Conservation (phyloP, 306 rosid genomes). For the Citrullus mucosospermus region DNA sequence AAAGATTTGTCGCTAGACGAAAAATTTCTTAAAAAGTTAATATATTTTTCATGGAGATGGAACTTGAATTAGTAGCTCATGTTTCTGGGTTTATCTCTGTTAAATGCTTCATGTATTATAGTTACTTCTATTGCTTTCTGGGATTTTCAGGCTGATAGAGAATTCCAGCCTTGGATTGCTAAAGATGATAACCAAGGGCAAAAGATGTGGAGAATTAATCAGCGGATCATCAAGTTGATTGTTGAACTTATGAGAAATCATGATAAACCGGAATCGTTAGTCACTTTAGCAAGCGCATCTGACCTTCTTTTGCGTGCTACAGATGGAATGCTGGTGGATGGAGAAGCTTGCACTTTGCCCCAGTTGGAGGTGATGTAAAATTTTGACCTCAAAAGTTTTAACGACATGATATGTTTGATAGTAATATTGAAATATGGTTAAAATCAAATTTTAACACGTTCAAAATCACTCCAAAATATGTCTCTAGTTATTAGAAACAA, state of each 20-base stretch:
- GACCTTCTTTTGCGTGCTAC: slow-evolving; percentile 96
- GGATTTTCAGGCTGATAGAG: slow-evolving; percentile 71
- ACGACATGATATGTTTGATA: not conserved
- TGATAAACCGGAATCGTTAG: slow-evolving; percentile 69
- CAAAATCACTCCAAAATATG: too few relatives aligned
- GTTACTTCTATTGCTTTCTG: slow-evolving; percentile 20
- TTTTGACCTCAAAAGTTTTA: not conserved
- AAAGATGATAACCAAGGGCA: slow-evolving; percentile 87
- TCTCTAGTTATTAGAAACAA: too few relatives aligned
- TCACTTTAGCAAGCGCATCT: slow-evolving; percentile 79
- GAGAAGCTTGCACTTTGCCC: slow-evolving; percentile 96
- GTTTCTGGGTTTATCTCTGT: not conserved
- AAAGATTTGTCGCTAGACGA: not conserved
- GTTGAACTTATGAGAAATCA: slow-evolving; percentile 96
- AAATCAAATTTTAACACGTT: too few relatives aligned
- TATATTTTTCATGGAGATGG: not conserved
- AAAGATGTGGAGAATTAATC: slow-evolving; percentile 93
- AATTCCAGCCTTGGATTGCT: slow-evolving; percentile 97
- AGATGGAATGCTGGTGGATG: slow-evolving; percentile 96
- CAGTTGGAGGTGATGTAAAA: slow-evolving; percentile 65
- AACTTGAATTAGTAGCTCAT: not conserved
- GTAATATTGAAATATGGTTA: too few relatives aligned
- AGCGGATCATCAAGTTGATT: slow-evolving; percentile 75
- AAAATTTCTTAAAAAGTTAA: not conserved
- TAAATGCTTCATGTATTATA: not conserved